phyloP scores from a whole-genome alignment of 169 alveolate species.

The Prorocentrum cordatum region DNA sequence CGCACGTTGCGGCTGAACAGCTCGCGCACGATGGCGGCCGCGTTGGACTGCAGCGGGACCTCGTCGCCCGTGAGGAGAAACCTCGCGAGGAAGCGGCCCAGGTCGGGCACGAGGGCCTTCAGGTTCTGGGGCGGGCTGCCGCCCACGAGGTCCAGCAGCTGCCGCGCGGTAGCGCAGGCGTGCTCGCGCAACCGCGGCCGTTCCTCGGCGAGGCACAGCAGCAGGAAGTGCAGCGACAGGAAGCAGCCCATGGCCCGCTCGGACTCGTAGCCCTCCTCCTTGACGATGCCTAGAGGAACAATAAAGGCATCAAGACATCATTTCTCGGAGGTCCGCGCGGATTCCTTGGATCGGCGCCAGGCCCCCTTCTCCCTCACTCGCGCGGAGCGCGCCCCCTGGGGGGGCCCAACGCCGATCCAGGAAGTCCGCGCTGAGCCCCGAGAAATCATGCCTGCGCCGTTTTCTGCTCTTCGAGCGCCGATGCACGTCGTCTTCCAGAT shows the following conservation, averaged over 20 bases:
- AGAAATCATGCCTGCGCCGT: no score
- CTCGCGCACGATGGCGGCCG: not conserved
- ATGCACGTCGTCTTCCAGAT: not conserved
- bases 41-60: not conserved
- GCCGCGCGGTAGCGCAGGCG: not conserved
- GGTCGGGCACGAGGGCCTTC: not conserved
- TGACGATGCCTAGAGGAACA: not conserved
- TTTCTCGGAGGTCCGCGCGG: no score
- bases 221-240: not conserved
- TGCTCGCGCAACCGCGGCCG: not conserved
- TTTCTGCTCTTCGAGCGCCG: no score
- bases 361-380: no score
- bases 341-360: no score
- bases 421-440: no score
- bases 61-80: not conserved
- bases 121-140: not conserved
- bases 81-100: not conserved
- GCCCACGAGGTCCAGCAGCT: not conserved
- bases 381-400: no score
- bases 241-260: not conserved
- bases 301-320: no score
- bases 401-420: no score
- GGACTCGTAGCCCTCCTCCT: not conserved
- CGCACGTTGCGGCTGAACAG: not conserved
- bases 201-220: not conserved